A percentile compares a stretch with the other conserved stretches of the same genome.
Evolutionary conservation across 2,329 filamentous ascomycete genomes (phyloP).

Genomic region (Colletotrichum spinosum): DNA sequence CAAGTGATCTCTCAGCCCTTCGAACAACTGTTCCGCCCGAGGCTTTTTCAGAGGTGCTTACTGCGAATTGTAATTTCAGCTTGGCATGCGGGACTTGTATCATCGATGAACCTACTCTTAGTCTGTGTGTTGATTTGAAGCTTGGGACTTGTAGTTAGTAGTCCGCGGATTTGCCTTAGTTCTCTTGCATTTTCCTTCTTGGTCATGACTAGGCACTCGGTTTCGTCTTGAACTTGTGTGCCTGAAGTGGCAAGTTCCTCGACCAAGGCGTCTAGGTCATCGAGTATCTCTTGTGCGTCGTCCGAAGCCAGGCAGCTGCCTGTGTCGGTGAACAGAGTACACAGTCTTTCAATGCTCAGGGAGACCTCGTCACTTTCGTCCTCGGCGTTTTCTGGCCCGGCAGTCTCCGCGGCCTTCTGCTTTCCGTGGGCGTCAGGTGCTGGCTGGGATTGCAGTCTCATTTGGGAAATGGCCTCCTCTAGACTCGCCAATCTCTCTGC

Average conservation of each 20-base stretch:
- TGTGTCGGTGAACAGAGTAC: neutral
- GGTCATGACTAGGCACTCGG: neutral
- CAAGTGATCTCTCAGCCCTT: neutral
- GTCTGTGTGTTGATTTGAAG: no score
- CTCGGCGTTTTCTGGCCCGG: neutral
- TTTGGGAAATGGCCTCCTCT: no score
- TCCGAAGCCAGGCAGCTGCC: neutral
- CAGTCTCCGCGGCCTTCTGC: neutral
- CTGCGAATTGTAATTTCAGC: neutral
- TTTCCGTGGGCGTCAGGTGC: neutral
- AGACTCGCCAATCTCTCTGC: no score
- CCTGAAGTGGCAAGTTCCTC: neutral
- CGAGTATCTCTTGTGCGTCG: conserved; percentile 3
- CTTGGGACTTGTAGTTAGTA: no score
- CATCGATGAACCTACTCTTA: no score
- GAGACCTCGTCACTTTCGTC: neutral
- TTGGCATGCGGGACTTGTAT: no score
- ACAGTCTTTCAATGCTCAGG: neutral
- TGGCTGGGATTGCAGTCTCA: no score
- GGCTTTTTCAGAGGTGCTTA: neutral
- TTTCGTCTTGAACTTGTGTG: neutral
- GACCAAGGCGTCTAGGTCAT: conserved; percentile 1
- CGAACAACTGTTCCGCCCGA: neutral
- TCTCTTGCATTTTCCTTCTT: no score
- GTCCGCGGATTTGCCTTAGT: no score